phyloP scores from a whole-genome alignment of 441 rosid species.

The Daphne laureola region DNA sequence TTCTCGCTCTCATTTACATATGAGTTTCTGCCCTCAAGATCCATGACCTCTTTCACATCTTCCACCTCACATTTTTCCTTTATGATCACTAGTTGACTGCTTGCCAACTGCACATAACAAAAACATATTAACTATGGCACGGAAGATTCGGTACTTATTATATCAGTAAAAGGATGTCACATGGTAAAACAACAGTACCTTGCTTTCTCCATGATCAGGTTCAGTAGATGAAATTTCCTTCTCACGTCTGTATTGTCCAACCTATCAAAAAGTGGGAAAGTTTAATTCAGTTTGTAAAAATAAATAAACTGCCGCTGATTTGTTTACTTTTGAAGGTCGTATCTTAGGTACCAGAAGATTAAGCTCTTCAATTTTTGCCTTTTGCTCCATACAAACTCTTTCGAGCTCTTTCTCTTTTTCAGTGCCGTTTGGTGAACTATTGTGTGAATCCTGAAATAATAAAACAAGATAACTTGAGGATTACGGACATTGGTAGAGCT shows the following conservation, averaged over 20 bases:
- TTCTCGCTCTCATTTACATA: slow-evolving; percentile 44
- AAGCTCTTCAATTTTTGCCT: slow-evolving; percentile 71
- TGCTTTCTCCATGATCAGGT: slow-evolving; percentile 13
- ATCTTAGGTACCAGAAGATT: slow-evolving; percentile 46
- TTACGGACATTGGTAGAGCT: not conserved
- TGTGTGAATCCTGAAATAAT: slow-evolving; percentile 33
- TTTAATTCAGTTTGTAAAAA: slow-evolving; percentile 12
- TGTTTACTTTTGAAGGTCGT: slow-evolving; percentile 9
- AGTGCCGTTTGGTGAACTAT: slow-evolving; percentile 21
- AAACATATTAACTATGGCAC: not conserved
- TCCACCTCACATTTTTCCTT: slow-evolving; percentile 39
- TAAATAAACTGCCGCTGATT: not conserved
- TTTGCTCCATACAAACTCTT: slow-evolving; percentile 62
- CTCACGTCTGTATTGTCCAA: slow-evolving; percentile 49
- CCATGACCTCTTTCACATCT: slow-evolving; percentile 39
- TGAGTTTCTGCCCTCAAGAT: slow-evolving; percentile 13
- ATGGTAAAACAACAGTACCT: slow-evolving; percentile 13
- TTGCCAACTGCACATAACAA: slow-evolving; percentile 5
- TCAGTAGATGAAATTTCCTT: slow-evolving; percentile 16
- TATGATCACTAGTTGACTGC: slow-evolving; percentile 20
- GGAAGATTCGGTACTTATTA: slow-evolving; percentile 1
- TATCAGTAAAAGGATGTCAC: slow-evolving; percentile 1
- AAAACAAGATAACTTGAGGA: not conserved
- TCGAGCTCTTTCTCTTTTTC: slow-evolving; percentile 59
- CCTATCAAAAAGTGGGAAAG: slow-evolving; percentile 33